Base-by-base conservation (phyloP, 2,329 filamentous ascomycete species). In the Setomelanomma holmii region DNA sequence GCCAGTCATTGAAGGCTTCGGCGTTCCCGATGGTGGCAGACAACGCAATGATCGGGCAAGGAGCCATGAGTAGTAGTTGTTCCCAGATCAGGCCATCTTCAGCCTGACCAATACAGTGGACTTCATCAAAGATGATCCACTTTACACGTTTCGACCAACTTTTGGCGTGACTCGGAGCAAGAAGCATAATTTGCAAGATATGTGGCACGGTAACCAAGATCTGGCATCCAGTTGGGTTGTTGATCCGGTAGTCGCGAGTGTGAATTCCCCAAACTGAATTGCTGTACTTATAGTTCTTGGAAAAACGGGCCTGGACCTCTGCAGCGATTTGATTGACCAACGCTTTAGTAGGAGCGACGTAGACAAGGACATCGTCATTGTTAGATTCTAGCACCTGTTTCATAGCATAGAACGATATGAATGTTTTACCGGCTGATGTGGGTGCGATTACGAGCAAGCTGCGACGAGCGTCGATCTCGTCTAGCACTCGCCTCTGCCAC, bases 381-480 rank as follows among this genome's bases (percentile, higher is more conserved):
- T 84, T 85, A 4, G 82, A 81, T 65, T 88, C 80, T 8, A 93
- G 77, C 1, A 92, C 78, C 66, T 90, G 86, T 64, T 89, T 88
- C 87, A 93, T 93, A 1, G 89, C 89, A 62, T 93, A 92, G 71
- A 93, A 93, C 1, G 85, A 89, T 52, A 93, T 93, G 70, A 93
- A 93, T 0, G 89, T 93, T 72, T 93, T 93, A 60, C 90, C 90
- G 0, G 90, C 87, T 20, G 86, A 90, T 0, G 89, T 93, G 0
- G 89, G 89, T 0, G 89, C 89, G 7, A 93, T 86, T 0, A 91
- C 88, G 52, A 93, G 86, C 0, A 91, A 76, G 60, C 88, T 91
- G 58, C 86, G 83, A 47, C 89, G 79, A 0, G 80, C 80, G 68
- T 93, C 89, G 33, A 93, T 86, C 34, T 85, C 83, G 56, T 93